Evolutionary conservation across 495 filamentous ascomycete species (phyloP).

Genomic region (Daldinia caldariorum): DNA sequence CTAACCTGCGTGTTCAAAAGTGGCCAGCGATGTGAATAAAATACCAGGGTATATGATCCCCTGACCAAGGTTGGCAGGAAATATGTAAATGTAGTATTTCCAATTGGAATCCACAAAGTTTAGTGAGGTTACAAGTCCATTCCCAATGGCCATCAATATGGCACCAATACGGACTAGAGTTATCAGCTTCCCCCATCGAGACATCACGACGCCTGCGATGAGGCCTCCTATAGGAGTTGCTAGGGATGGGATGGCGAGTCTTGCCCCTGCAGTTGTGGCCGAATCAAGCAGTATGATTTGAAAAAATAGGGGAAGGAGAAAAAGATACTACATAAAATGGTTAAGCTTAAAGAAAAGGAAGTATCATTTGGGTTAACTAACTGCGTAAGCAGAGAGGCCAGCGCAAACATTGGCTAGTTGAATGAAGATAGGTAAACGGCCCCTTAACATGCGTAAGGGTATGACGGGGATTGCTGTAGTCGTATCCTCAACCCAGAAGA

Average conservation of each 20-base stretch:
- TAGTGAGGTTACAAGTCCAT: slow-evolving; percentile 63
- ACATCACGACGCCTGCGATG: slow-evolving; percentile 71
- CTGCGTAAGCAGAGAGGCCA: slow-evolving; percentile 71
- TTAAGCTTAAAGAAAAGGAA: slow-evolving; percentile 2
- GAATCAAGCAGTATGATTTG: slow-evolving; percentile 70
- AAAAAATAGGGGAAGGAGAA: slow-evolving; percentile 71
- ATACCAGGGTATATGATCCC: slow-evolving; percentile 72
- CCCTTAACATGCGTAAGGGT: slow-evolving; percentile 65
- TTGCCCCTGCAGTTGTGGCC: slow-evolving; percentile 66
- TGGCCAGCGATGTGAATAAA: slow-evolving; percentile 69
- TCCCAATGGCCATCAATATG: slow-evolving; percentile 68
- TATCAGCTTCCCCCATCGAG: slow-evolving; percentile 67
- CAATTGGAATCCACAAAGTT: slow-evolving; percentile 66
- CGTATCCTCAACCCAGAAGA: slow-evolving; percentile 64
- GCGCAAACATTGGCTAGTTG: slow-evolving; percentile 70
- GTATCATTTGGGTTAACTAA: slow-evolving; percentile 46
- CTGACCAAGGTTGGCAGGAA: slow-evolving; percentile 71
- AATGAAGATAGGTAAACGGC: slow-evolving; percentile 61
- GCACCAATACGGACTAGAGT: slow-evolving; percentile 65
- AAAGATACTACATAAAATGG: slow-evolving; percentile 64
- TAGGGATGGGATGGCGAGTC: slow-evolving; percentile 69
- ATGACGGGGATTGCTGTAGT: slow-evolving; percentile 70
- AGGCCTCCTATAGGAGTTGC: slow-evolving; percentile 70
- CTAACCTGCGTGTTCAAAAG: slow-evolving; percentile 70
- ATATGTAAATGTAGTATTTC: slow-evolving; percentile 71